Evolutionary conservation across 768 basidiomycete genomes (phyloP), one percentile per base, ranked within the genome.

Genomic region (Kwoniella shandongensis): DNA sequence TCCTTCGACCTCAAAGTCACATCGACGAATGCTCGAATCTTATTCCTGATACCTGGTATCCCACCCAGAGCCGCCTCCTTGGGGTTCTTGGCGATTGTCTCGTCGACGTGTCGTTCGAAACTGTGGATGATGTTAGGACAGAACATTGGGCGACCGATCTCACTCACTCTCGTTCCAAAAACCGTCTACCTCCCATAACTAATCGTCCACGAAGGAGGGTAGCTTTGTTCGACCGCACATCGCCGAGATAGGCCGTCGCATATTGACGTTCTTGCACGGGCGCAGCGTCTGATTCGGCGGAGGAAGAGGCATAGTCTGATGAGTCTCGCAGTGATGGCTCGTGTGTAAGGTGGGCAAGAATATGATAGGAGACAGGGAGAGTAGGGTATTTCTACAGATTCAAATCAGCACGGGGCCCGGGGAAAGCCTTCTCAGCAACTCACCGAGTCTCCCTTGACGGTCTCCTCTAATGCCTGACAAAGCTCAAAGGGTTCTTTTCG

Each of bases 1-100:
- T 85, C 86, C 29, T 66, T 58, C 10, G 42, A 41, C 35, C 53
- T 36, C 48, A 91, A 89, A 63, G 84, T 79, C 49, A 97, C 85
- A 23, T 87, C 79, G 27, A 93, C 79, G 73, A 90, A 98, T 0
- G 91, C 91, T 10, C 92, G 81, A 40, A 97, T 84, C 73, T 88
- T 91, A 80, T 97, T 96, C 27, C 85, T 81, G 12, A 92, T 81
- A 56, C 88, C 89, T 0, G 94, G 94, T 55, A 92, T 88, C 23
- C 94, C 94, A 15, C 94, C 94, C 4, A 99, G 81, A 38, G 83
- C 81, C 0, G 94, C 94, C 64, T 96, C 89, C 51, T 84, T 81
- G 0, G 91, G 89, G 11, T 89, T 80, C 1, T 88, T 82, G 52
- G 89, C 87, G 15, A 99, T 81, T 0, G 88, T 88, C 40, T 86